Conservation (phyloP, 495 filamentous ascomycete genomes). For the Penicillium soppii region DNA sequence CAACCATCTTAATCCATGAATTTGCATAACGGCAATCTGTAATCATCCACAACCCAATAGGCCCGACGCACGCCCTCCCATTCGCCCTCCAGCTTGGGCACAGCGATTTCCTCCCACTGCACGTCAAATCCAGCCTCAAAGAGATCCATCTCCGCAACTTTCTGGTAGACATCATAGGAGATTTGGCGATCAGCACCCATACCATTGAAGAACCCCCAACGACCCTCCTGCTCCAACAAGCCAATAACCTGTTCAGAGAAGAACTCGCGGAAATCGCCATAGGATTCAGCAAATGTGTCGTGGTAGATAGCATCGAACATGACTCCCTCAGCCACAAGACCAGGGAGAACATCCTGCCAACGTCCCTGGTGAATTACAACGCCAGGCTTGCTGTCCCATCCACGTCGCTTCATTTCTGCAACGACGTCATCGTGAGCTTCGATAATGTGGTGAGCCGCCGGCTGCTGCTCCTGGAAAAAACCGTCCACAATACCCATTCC, state of each 20-base stretch:
- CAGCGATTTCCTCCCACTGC: constrained; percentile 75
- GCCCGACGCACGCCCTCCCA: constrained; percentile 85
- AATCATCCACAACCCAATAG: constrained; percentile 84
- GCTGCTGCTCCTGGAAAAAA: constrained; percentile 70
- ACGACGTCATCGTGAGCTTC: constrained; percentile 89
- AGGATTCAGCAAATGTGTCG: constrained; percentile 95
- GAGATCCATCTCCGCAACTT: constrained; percentile 88
- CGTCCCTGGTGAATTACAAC: constrained; percentile 68
- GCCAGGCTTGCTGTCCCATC: constrained; percentile 63
- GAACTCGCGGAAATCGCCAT: constrained; percentile 79
- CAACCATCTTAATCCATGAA: constrained; percentile 52
- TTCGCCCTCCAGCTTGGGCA: constrained; percentile 63
- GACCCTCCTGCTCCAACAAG: constrained; percentile 68
- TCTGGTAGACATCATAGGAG: constrained; percentile 93
- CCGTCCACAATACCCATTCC: constrained; percentile 94
- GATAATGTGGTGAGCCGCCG: constrained; percentile 76
- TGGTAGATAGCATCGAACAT: constrained; percentile 94
- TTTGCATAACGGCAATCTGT: constrained; percentile 64
- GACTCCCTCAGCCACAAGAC: constrained; percentile 65
- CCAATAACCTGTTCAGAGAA: constrained; percentile 84
- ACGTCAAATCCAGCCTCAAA: constrained; percentile 89
- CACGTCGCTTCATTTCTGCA: constrained; percentile 59
- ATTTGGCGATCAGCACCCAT: constrained; percentile 89
- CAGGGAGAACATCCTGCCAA: constrained; percentile 82
- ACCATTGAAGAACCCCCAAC: constrained; percentile 94